Evolutionary conservation across 2,329 filamentous ascomycete species (phyloP).

Genomic region (Scleromitrula shiraiana): DNA sequence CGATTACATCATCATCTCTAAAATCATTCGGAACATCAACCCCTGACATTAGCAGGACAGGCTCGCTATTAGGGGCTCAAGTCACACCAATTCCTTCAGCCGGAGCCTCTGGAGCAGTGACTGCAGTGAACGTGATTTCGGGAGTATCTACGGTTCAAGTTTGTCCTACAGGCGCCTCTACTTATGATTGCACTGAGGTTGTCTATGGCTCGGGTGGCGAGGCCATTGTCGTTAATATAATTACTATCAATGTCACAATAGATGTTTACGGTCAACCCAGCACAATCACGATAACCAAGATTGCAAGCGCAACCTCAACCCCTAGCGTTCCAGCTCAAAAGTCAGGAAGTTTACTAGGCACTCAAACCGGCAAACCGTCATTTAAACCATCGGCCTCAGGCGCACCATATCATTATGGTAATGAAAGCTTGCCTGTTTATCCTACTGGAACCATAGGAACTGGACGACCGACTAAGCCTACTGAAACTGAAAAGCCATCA

Average conservation of each 20-base stretch:
- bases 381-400: not conserved
- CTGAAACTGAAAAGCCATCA: not conserved
- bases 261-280: conserved; percentile 1
- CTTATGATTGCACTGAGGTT: conserved; percentile 6
- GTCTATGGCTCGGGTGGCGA: conserved; percentile 4
- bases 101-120: not conserved
- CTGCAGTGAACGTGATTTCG: conserved; percentile 6
- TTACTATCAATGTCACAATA: conserved; percentile 5
- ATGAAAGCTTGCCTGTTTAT: not conserved
- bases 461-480: not conserved
- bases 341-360: not conserved
- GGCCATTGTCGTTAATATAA: conserved; percentile 5
- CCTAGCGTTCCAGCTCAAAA: conserved; percentile 2
- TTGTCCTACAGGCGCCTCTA: conserved; percentile 4
- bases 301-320: conserved; percentile 1
- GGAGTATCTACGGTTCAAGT: conserved; percentile 6
- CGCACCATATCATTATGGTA: not conserved
- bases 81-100: not conserved
- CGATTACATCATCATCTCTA: not conserved
- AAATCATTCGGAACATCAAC: conserved; percentile 2
- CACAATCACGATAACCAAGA: conserved; percentile 6
- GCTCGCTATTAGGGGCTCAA: not conserved
- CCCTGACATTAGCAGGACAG: conserved; percentile 1
- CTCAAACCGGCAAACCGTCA: not conserved
- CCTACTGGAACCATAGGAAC: not conserved